Percentiles rank a stretch among this genome's conserved stretches.
Evolutionary conservation across 768 basidiomycete genomes (phyloP).

Genomic region (Pleurotus djamor): DNA sequence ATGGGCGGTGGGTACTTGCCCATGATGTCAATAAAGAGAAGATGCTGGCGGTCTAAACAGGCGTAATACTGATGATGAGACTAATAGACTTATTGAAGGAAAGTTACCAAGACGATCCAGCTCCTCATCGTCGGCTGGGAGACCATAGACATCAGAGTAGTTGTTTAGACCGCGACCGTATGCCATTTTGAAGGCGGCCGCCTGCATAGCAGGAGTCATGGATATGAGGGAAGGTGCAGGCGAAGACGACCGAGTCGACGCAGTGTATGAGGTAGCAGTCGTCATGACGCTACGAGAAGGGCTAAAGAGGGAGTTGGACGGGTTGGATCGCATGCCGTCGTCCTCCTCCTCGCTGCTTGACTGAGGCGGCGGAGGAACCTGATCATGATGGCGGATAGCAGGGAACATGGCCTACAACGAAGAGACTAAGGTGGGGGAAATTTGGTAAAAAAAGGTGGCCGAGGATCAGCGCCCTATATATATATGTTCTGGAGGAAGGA

Average conservation of each 20-base stretch:
- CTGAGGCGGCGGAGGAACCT: neutral
- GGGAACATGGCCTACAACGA: neutral
- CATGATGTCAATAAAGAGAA: slow-evolving; percentile 60
- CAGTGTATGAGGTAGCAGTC: slow-evolving; percentile 57
- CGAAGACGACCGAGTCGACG: slow-evolving; percentile 62
- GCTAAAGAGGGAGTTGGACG: slow-evolving; percentile 37
- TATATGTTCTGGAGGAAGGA: slow-evolving; percentile 2
- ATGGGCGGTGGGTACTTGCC: slow-evolving; percentile 67
- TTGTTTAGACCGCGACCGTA: slow-evolving; percentile 73
- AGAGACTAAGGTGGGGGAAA: too few relatives aligned
- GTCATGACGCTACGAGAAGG: slow-evolving; percentile 32
- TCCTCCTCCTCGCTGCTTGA: slow-evolving; percentile 30
- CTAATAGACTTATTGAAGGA: neutral
- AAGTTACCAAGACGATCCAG: slow-evolving; percentile 61
- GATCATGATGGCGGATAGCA: neutral
- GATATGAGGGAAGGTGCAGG: slow-evolving; percentile 71
- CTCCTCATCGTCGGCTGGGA: slow-evolving; percentile 81
- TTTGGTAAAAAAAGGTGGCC: neutral
- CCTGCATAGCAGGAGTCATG: slow-evolving; percentile 60
- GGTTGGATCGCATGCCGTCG: slow-evolving; percentile 40
- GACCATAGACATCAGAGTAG: slow-evolving; percentile 74
- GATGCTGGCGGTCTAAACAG: slow-evolving; percentile 61
- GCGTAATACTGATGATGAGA: neutral
- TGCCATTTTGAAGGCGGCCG: slow-evolving; percentile 58
- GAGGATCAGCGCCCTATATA: neutral